phyloP scores from a whole-genome alignment of 2,329 filamentous ascomycete genomes.

The Cladophialophora bantiana region DNA sequence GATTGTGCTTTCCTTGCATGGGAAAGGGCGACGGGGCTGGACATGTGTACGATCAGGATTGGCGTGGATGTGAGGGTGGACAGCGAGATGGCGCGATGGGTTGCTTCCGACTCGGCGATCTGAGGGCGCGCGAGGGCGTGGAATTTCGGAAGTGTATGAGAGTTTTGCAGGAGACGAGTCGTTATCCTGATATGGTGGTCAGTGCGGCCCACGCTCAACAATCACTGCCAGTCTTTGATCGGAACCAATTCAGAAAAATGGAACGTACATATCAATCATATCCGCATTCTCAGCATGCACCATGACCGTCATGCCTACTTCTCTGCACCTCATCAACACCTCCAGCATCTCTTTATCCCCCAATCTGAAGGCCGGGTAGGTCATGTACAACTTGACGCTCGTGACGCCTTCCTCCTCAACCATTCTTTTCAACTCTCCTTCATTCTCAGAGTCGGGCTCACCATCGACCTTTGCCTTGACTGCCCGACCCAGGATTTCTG shows the following conservation, averaged over 20 bases:
- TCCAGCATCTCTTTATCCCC: conserved; percentile 52
- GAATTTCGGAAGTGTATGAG: conserved; percentile 45
- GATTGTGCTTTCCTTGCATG: conserved; percentile 61
- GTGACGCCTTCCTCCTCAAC: conserved; percentile 52
- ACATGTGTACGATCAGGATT: conserved; percentile 63
- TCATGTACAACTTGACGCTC: conserved; percentile 59
- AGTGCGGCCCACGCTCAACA: conserved; percentile 20
- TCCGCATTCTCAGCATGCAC: conserved; percentile 57
- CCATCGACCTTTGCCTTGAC: conserved; percentile 46
- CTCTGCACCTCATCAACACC: conserved; percentile 51
- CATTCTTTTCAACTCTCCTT: conserved; percentile 49
- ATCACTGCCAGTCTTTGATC: neutral
- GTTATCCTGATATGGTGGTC: conserved; percentile 42
- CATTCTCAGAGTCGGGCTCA: conserved; percentile 28
- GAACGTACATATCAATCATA: conserved; percentile 48
- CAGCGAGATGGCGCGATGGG: conserved; percentile 59
- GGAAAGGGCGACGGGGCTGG: conserved; percentile 54
- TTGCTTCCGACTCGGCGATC: conserved; percentile 54
- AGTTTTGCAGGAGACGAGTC: conserved; percentile 31
- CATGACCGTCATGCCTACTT: conserved; percentile 55
- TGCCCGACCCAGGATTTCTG: conserved; percentile 48
- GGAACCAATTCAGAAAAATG: neutral
- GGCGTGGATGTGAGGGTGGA: conserved; percentile 59
- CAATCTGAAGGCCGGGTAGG: conserved; percentile 53
- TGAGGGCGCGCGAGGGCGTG: conserved; percentile 53